These are phyloP conservation scores for Glaciozyma martinii DNA, from an alignment of 768 basidiomycete species.

Conservation along the genomic window DNA sequence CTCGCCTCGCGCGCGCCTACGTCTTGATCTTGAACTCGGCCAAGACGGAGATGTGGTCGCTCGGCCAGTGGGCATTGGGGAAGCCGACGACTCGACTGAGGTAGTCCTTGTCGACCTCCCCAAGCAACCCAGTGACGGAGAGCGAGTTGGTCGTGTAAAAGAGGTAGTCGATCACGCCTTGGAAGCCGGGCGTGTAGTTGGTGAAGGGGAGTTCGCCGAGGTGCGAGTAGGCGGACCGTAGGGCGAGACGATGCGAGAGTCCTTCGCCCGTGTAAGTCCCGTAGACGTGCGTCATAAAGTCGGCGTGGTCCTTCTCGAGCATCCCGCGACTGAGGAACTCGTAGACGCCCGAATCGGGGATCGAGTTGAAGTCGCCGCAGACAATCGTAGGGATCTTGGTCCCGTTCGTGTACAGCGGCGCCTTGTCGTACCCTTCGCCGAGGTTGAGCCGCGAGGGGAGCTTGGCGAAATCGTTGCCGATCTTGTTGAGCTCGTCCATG, in stretches of 20 bases:
- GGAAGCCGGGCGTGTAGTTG: constrained; percentile 61
- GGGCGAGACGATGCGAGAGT: constrained; percentile 61
- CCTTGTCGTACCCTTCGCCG: constrained; percentile 36
- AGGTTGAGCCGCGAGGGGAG: constrained; percentile 54
- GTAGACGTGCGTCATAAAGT: constrained; percentile 85
- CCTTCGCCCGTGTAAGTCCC: constrained; percentile 89
- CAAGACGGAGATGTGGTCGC: constrained; percentile 33
- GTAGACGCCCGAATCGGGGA: constrained; percentile 77
- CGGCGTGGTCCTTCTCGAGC: constrained; percentile 58
- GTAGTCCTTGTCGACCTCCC: constrained; percentile 75
- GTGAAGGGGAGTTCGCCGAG: constrained; percentile 62
- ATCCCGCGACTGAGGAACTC: constrained; percentile 73
- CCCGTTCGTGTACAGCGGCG: constrained; percentile 69
- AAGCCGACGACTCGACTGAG: constrained; percentile 87
- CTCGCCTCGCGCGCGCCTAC: no score
- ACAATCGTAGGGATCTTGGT: constrained; percentile 82
- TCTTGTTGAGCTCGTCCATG: constrained; percentile 86
- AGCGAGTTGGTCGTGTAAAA: constrained; percentile 75
- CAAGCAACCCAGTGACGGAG: constrained; percentile 70
- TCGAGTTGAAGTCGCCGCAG: constrained; percentile 93
- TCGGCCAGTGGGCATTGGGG: constrained; percentile 88
- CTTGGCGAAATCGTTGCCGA: constrained; percentile 69
- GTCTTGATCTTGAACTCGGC: constrained; percentile 29
- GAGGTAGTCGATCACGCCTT: constrained; percentile 79
- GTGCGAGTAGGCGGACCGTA: constrained; percentile 75